Evolutionary conservation across 208 protist genomes (phyloP), one percentile per base, ranked within the genome.

Genomic region (Leptomonas seymouri): DNA sequence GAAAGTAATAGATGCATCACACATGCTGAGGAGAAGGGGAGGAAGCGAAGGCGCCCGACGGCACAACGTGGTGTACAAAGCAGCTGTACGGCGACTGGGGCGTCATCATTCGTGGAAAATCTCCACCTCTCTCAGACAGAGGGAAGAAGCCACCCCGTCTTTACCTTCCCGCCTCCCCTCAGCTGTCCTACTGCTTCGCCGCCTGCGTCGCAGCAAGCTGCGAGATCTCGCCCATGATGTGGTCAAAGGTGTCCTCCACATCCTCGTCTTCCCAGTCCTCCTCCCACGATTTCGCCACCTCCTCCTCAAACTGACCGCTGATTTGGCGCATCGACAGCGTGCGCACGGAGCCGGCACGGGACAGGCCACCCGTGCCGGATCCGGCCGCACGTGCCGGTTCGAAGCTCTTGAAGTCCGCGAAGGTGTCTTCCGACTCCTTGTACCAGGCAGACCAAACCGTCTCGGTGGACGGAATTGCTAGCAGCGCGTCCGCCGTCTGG

Each of bases 251-350:
- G 76, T 97, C 91, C 64, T 94, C 89, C n/a, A 94, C 76, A 58
- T 97, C 91, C 67, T 97, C 91, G 76, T 97, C 91, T 69, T 97
- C 91, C 91, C 91, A 97, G 67, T 97, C 91, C 79, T 97, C 91
- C 59, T 97, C 89, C 87, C 89, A 97, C 41, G 83, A 89, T 76
- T 93, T 91, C 63, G 86, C 74, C 55, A 97, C 91, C 75, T 97
- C 91, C 44, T 94, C 89, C 36, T 97, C 91, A 50, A 97, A 97
- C 74, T 94, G 91, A 14, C 91, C 91, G 55, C 84, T 92, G 70
- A 97, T 91, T 71, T 93, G 87, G 9, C 91, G 87, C 54, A 86
- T 86, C 58, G 82, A 91, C 60, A 94, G 72, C 21, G 89, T 91
- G 65, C 89, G 91, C 50, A 88, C 72, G 9, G 86, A 91, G 57